Evolutionary conservation across 176 grass and related monocot genomes (phyloP), one percentile per base, ranked within the genome.

Genomic region (Paspalum notatum): DNA sequence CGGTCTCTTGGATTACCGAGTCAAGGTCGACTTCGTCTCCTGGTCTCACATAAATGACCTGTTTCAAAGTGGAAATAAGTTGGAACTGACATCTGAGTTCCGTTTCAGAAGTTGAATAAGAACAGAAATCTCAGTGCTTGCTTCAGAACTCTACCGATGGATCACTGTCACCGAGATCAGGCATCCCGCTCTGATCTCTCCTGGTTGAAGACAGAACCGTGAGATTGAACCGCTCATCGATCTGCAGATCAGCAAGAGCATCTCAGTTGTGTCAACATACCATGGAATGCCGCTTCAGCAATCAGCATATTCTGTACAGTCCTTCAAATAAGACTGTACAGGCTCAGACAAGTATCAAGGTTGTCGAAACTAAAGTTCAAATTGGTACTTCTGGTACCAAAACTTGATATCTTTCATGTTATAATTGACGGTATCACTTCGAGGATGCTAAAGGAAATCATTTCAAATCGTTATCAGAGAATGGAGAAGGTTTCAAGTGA

Each of bases 11-110:
- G 87, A 97, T 84, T 80, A 93, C 46, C 1, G 91, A 90, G 62
- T 97, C 89, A 44, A 97, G 83, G 47, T 91, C 82, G 38, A 90
- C 80, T 41, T 94, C 89, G 44, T 76, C 88, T 18, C 94, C 94
- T n/a, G 91, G 90, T 64, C 89, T 94, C 13, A 97, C 87, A 48
- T 93, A 94, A 72, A 97, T 84, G 64, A 97, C 91, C 91, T 97
- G 45, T 44, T 83, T 75, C 41, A 39, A 80, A 40, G 18, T 25
- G 6, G 41, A 76, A 46, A 59, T 1, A 9, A 57, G 57, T n/a
- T 39, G 66, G 58, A 20, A n/a, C 9, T 39, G 68, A 18, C 24
- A 14, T 25, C 9, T 15, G 32, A 22, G 9, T 54, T 48, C n/a
- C 25, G 13, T 20, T 67, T 80, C 63, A 54, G 13, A 66, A 52